Conservation (phyloP, 2,329 filamentous ascomycete genomes). For the Byssothecium circinans region DNA sequence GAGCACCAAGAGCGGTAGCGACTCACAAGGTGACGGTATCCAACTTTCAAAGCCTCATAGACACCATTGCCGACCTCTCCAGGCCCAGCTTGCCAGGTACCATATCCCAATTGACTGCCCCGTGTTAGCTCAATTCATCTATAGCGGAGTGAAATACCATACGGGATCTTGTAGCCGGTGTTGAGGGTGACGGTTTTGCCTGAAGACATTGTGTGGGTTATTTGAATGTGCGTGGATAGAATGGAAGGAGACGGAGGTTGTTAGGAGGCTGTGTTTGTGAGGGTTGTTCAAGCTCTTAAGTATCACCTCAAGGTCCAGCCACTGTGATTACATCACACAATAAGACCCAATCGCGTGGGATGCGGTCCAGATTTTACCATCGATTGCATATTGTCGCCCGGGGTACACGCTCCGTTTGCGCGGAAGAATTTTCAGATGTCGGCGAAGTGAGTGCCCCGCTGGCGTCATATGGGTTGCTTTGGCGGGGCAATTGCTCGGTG, state of each 20-base stretch:
- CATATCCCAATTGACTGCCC: constrained; percentile 48
- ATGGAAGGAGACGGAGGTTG: constrained; percentile 7
- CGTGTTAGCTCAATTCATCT: constrained; percentile 49
- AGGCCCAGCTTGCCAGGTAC: constrained; percentile 39
- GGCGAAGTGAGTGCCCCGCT: constrained; percentile 25
- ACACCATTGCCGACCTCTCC: constrained; percentile 47
- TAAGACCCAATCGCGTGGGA: constrained; percentile 19
- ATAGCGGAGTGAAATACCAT: constrained; percentile 2
- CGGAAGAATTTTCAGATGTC: constrained; percentile 28
- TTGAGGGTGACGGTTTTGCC: constrained; percentile 41
- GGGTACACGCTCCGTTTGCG: constrained; percentile 19
- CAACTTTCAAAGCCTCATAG: constrained; percentile 38
- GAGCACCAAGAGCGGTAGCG: neutral
- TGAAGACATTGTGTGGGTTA: constrained; percentile 29
- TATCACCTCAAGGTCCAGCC: constrained; percentile 9
- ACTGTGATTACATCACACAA: constrained; percentile 12
- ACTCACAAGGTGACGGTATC: constrained; percentile 39
- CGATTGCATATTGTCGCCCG: constrained; percentile 14
- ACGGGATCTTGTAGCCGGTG: constrained; percentile 51
- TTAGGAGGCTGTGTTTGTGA: neutral
- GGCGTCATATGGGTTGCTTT: constrained; percentile 17
- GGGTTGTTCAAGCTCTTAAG: constrained; percentile 12
- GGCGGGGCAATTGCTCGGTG: constrained; percentile 18
- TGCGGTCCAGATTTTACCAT: neutral
- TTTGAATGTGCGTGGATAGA: neutral